Conservation (phyloP, 106 monocot genomes). For the Dendrobium chrysotoxum region DNA sequence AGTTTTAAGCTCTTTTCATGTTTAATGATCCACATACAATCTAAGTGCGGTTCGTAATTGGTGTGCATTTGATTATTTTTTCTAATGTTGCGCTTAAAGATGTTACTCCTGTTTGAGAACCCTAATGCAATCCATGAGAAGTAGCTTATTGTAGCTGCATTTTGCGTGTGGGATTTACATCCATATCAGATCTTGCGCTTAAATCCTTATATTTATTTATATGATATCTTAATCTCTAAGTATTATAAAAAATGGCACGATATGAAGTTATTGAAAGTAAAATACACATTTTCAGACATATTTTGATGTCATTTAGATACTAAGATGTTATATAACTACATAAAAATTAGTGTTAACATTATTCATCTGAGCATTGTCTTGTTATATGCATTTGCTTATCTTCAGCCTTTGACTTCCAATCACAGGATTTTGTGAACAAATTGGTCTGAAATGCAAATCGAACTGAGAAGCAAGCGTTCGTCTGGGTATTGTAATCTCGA, state of each 20-base stretch:
- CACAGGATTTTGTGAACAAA: not conserved
- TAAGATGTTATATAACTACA: no score
- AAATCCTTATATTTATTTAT: no score
- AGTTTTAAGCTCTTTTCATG: not conserved
- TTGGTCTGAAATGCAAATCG: not conserved
- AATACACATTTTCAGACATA: no score
- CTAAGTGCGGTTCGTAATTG: not conserved
- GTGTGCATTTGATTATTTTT: not conserved
- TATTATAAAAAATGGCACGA: no score
- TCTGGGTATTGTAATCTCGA: not conserved
- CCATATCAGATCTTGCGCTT: not conserved
- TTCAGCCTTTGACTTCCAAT: not conserved
- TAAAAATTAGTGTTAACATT: no score
- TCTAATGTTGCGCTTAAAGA: not conserved
- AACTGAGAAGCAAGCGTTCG: not conserved
- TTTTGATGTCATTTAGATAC: no score
- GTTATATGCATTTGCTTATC: not conserved
- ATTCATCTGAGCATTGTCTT: not conserved
- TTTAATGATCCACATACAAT: not conserved
- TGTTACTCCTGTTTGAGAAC: not conserved
- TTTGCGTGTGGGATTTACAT: not conserved
- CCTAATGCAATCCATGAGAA: not conserved
- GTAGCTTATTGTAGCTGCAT: constrained; percentile 2
- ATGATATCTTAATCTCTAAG: no score
- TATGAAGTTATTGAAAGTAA: no score